Base-by-base conservation (phyloP, 225 moss, liverwort and hornwort genomes). In the Anthoceros angustus region DNA sequence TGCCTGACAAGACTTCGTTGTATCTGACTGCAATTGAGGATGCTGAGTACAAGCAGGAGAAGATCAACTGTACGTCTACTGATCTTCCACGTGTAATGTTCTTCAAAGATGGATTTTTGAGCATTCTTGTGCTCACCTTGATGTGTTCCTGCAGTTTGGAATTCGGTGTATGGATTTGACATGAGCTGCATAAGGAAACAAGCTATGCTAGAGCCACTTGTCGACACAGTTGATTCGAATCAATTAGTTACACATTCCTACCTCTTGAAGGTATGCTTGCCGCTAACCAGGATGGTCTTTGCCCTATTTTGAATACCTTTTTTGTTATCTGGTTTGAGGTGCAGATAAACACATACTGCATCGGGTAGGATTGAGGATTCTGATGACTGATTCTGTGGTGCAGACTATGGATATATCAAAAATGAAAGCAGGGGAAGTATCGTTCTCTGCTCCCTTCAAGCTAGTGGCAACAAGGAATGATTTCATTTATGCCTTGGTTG, bases 131-230 rank as follows among this genome's bases (percentile, higher is more conserved):
- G 38, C 23, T 62, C 32, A 32, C 4, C 32, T 32, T 4, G 2
- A 32, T 32, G 32, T 21, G 65, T 45, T 9, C 63, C 41, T 75
- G 39, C 81, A 95, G 95, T 98, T 69, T 98, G 95, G 95, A 91
- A 88, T 61, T 85, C 83, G 70, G 95, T 98, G 6, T 98, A 98
- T 70, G 92, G 85, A 38, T 92, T 98, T 67, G 95, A 98, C 75
- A 98, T 98, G 95, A 98, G 89, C 74, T 98, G 95, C 67, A 98
- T 98, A 55, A 85, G 88, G 68, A 98, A 92, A 74, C 95, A 92
- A 72, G 95, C 95, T 32, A 98, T 98, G 95, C 81, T 86, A 66
- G 95, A 98, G 64, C 95, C 95, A 40, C 71, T 98, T 77, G 95
- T 98, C 74, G 95, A 98, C 67, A 87, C 88, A 8, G 95, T 98